phyloP scores from a whole-genome alignment of 148 eudicot species.

The Pharnaceum exiguum region DNA sequence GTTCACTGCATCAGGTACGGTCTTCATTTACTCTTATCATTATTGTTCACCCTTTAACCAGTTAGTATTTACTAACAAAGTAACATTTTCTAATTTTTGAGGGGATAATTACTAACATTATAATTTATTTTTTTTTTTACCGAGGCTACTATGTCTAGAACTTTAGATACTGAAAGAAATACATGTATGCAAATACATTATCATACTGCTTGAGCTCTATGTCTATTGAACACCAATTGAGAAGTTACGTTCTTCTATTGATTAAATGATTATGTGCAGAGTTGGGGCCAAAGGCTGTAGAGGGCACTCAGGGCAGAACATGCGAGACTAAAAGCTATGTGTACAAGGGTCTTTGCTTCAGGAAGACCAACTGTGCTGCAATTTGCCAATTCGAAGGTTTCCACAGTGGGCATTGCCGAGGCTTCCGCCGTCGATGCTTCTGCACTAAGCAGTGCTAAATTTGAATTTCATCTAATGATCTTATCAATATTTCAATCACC shows the following conservation, averaged over 20 bases:
- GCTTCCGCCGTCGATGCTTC: slow-evolving; percentile 51
- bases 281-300: slow-evolving; percentile 18
- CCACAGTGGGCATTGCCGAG: slow-evolving; percentile 41
- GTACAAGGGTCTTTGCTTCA: slow-evolving; percentile 38
- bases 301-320: slow-evolving; percentile 44
- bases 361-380: slow-evolving; percentile 28
- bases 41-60: background rate
- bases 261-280: background rate
- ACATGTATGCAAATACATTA: background rate
- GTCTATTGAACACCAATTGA: background rate
- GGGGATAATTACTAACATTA: no score
- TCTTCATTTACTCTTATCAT: background rate
- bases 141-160: no score
- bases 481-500: no score
- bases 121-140: no score
- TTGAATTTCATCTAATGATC: no score
- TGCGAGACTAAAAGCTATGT: slow-evolving; percentile 42
- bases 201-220: background rate
- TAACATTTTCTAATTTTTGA: no score
- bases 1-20: background rate
- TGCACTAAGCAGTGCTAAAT: slow-evolving; percentile 36
- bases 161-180: no score
- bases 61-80: background rate
- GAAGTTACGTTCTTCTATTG: background rate
- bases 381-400: slow-evolving; percentile 49